Base-by-base conservation (phyloP, 768 basidiomycete species). In the Pleurotus citrinopileatus region DNA sequence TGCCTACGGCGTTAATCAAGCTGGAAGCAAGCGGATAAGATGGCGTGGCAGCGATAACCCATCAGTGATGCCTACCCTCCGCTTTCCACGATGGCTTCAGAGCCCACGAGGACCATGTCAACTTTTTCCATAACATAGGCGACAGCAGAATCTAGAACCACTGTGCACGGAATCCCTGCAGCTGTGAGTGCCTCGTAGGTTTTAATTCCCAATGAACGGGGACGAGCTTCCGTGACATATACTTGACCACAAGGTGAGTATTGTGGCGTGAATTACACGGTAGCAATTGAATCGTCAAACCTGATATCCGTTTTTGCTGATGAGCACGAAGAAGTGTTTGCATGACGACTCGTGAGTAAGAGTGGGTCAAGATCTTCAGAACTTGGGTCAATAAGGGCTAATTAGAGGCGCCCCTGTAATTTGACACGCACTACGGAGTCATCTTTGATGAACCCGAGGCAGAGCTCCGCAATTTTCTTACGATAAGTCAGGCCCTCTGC, bases 61-160 rank as follows among this genome's bases (percentile, higher is more conserved):
- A 51, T 51, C 48, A 51, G 48, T 51, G 32, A 51, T 37, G 28
- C 48, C 48, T 51, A 51, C 3, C 94, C 92, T 40, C 97, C 97
- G 58, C 91, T 94, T 70, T 98, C 97, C 4, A 97, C 96, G 23
- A 99, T 95, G 6, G 95, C 97, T 73, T 99, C 97, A 36, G 94
- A 94, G 27, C 97, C 97, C 36, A 98, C 94, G 44, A 99, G 81
- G 46, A 96, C 90, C 67, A 96, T 89, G 68, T 96, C 92, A 17
- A 96, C 93, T 61, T 90, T 87, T 59, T 96, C 92, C 89, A 99
- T 98, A 61, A 92, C 85, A 73, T 98, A 98, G 34, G 93, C 93
- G 3, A 98, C 95, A 1, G 96, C 94, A 12, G 93, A 93, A 71
- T 99, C 97, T 55, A 98, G 82, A 9, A 99, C 87, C 52, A 98